A percentile compares a stretch with the other conserved stretches of the same genome.
phyloP scores from a whole-genome alignment of 768 basidiomycete species.

The Gymnopilus dilepis region DNA sequence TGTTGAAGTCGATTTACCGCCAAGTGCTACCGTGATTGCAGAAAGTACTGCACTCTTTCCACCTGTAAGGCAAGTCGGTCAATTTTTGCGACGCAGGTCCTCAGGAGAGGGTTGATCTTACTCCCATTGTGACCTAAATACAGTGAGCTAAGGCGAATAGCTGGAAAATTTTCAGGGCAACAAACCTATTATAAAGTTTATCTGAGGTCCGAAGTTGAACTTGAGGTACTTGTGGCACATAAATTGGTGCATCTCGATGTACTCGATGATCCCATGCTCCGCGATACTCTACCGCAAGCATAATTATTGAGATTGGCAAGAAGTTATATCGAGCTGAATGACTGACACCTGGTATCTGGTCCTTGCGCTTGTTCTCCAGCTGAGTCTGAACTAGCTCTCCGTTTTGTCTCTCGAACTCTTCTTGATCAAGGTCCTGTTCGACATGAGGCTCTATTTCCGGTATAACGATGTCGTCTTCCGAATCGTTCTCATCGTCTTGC shows the following conservation, averaged over 20 bases:
- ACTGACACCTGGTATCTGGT: constrained; percentile 50
- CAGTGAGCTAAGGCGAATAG: neutral
- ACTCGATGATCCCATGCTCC: constrained; percentile 12
- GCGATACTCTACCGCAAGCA: neutral
- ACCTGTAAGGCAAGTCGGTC: constrained; percentile 4
- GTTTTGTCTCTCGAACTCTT: constrained; percentile 66
- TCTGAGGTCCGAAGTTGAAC: constrained; percentile 15
- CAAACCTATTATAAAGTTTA: constrained; percentile 19
- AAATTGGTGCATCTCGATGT: constrained; percentile 15
- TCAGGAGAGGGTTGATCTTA: neutral
- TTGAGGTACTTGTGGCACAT: constrained; percentile 18
- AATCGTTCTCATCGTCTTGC: constrained; percentile 31
- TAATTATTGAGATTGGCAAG: neutral
- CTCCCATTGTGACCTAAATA: constrained; percentile 17
- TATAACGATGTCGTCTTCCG: constrained; percentile 36
- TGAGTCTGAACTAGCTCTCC: constrained; percentile 59
- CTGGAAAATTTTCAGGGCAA: neutral
- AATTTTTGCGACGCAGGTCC: neutral
- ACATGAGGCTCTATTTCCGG: constrained; percentile 38
- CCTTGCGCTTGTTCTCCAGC: constrained; percentile 49
- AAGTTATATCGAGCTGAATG: constrained; percentile 12
- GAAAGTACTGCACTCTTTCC: constrained; percentile 18
- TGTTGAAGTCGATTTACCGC: constrained; percentile 9
- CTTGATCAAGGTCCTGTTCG: constrained; percentile 60
- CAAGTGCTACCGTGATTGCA: constrained; percentile 12